Evolutionary conservation across 805 yeast species (phyloP), one percentile per base, ranked within the genome.

Genomic region (Candida suzukii): DNA sequence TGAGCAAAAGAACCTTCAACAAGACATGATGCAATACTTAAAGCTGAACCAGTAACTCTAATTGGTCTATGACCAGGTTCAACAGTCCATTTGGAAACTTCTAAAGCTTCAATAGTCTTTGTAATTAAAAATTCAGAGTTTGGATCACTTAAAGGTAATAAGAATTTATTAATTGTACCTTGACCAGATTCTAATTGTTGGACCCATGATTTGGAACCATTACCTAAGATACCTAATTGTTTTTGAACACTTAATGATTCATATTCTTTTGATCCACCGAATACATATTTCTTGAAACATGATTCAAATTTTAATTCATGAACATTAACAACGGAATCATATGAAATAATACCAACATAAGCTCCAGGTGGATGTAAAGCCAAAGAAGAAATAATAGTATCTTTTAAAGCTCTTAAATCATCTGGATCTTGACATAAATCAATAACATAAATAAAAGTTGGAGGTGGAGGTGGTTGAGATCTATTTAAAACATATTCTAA

Each of bases 21-120:
- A 41, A 93, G 60, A 51, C 84, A 75, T 22, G 88, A 72, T 10
- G 97, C 96, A 49, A 93, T 80, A 48, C 84, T 78, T 52, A 90
- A 63, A 5, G 99, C 98, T 24, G 95, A 80, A 45, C 99, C 99
- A 3, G 96, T 87, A 45, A 91, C 84, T 67, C 99, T 77, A 41
- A 86, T 66, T 9, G 98, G 85, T 61, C 99, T 79, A 56, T 80
- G 80, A 40, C 85, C 87, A 38, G 83, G 76, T 37, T 84, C 83
- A 29, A 85, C 84, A 27, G 91, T 78, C 99, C 99, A 93, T 44
- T 58, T 63, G 11, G 68, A 63, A 26, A 54, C 51, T 45, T 79
- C 70, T 58, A 93, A 72, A 46, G 79, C 78, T 64, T 88, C 96
- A 52, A 93, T 72, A 41, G 86, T 73, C 47, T 76, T 78, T 24